A percentile compares a stretch with the other conserved stretches of the same genome.
phyloP scores from a whole-genome alignment of 1,139 yeast genomes.

The Blastobotrys petasosporus region DNA sequence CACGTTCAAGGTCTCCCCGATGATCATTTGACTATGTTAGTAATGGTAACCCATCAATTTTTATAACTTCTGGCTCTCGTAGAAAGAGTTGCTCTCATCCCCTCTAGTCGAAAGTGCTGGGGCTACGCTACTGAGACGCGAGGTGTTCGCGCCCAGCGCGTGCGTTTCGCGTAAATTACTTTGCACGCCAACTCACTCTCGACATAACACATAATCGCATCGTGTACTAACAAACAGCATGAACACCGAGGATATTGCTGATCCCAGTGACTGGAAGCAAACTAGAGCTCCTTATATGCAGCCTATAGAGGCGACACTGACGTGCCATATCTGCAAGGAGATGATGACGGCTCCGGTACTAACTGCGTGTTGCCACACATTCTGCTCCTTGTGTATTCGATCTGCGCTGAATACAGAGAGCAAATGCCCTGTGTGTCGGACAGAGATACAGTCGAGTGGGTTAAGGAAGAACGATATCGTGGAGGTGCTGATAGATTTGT shows the following conservation, averaged over 20 bases:
- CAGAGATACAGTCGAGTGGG: conserved; percentile 65
- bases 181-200: not conserved
- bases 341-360: conserved; percentile 74
- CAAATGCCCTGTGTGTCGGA: conserved; percentile 75
- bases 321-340: conserved; percentile 93
- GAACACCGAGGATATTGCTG: conserved; percentile 37
- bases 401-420: conserved; percentile 54
- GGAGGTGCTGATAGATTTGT: conserved; percentile 65
- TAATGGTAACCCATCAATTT: too few species aligned
- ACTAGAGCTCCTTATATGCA: conserved; percentile 51
- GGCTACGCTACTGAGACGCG: too few species aligned
- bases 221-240: not conserved
- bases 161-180: too few species aligned
- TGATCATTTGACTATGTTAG: too few species aligned
- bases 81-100: too few species aligned
- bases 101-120: too few species aligned
- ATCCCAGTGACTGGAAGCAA: conserved; percentile 63
- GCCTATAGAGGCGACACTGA: conserved; percentile 60
- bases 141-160: too few species aligned
- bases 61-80: too few species aligned
- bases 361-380: conserved; percentile 83
- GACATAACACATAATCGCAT: not conserved
- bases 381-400: conserved; percentile 85
- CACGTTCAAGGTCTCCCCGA: too few species aligned
- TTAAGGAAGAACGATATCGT: conserved; percentile 62